Conservation (phyloP, 2,329 filamentous ascomycete genomes). For the Exophiala dermatitidis region DNA sequence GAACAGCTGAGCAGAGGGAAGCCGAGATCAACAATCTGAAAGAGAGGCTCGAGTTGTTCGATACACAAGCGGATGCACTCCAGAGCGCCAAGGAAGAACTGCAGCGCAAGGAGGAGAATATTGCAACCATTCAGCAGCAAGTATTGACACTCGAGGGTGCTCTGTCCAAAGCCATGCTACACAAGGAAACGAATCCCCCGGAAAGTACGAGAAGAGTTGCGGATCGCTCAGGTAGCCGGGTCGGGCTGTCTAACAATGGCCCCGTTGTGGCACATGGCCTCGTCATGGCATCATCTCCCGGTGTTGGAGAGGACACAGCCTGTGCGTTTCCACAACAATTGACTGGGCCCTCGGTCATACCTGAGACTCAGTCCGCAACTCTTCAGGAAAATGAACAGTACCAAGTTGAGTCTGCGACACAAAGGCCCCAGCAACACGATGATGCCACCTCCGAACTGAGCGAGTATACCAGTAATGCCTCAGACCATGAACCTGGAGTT, state of each 20-base stretch:
- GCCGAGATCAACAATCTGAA: constrained; percentile 1
- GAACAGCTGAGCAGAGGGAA: not conserved
- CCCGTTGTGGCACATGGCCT: not conserved
- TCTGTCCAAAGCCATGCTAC: constrained; percentile 8
- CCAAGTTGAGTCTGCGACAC: not conserved
- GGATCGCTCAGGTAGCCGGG: constrained; percentile 7
- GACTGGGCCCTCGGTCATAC: not conserved
- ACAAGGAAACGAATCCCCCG: not conserved
- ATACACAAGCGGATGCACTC: not conserved
- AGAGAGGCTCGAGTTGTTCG: not conserved
- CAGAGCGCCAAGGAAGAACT: constrained; percentile 2
- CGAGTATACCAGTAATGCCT: not conserved
- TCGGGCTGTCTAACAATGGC: not conserved
- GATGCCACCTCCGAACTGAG: constrained; percentile 5
- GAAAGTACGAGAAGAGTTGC: constrained; percentile 1
- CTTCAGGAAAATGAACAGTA: not conserved
- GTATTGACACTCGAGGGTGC: constrained; percentile 9
- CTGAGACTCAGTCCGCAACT: constrained; percentile 15
- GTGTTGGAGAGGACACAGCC: not conserved
- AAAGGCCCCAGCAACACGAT: not conserved
- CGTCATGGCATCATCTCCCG: not conserved
- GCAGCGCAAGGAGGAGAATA: constrained; percentile 1
- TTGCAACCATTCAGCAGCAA: constrained; percentile 3
- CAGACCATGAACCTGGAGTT: not conserved
- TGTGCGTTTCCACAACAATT: not conserved